phyloP scores from a whole-genome alignment of 768 basidiomycete genomes.

The Phaeolepiota aurea region DNA sequence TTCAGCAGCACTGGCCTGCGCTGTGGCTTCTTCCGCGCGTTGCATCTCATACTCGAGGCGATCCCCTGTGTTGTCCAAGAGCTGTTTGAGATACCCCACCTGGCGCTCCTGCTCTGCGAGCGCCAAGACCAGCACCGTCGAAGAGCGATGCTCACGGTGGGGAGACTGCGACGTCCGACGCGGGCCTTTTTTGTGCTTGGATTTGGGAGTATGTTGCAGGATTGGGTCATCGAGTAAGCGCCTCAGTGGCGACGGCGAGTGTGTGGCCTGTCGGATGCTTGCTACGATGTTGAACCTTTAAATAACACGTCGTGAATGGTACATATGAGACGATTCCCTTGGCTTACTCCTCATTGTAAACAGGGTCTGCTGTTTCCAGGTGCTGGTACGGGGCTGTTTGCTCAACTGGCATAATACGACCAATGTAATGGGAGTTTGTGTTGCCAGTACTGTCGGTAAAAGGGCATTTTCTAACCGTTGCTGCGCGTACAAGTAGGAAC shows the following conservation, averaged over 20 bases:
- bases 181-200: slow-evolving; percentile 20
- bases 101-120: slow-evolving; percentile 48
- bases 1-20: slow-evolving; percentile 46
- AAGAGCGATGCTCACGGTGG: slow-evolving; percentile 27
- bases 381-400: not conserved
- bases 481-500: too few relatives aligned
- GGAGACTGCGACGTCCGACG: slow-evolving; percentile 29
- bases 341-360: slow-evolving; percentile 6
- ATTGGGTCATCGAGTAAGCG: slow-evolving; percentile 37
- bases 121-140: slow-evolving; percentile 31
- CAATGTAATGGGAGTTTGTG: too few relatives aligned
- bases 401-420: too few relatives aligned
- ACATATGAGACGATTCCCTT: not conserved
- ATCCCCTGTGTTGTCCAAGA: slow-evolving; percentile 42
- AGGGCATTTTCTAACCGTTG: too few relatives aligned
- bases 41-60: slow-evolving; percentile 49
- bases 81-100: slow-evolving; percentile 42
- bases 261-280: slow-evolving; percentile 34
- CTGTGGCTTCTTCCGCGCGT: slow-evolving; percentile 41
- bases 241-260: slow-evolving; percentile 35
- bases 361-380: not conserved
- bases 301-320: not conserved
- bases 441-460: too few relatives aligned
- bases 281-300: slow-evolving; percentile 22
- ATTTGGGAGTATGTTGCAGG: slow-evolving; percentile 21